Conservation (phyloP, 306 rosid genomes). For the Phaseolus lunatus region DNA sequence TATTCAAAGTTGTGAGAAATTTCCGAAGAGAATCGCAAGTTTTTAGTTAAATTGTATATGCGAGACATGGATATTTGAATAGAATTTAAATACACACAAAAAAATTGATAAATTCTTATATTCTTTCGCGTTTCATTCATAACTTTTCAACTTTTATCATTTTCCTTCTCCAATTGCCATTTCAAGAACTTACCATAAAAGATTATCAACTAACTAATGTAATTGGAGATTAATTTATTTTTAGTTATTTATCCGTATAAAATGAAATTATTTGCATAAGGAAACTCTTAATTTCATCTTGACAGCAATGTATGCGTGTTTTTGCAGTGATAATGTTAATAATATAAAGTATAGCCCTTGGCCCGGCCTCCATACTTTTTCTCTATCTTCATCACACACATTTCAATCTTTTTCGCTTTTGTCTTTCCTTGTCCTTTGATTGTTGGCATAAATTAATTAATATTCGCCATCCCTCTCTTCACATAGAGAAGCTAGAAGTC, state of each 20-base stretch:
- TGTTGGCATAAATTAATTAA: slow-evolving; percentile 48
- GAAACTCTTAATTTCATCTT: background rate
- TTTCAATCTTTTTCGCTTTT: slow-evolving; percentile 67
- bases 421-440: slow-evolving; percentile 85
- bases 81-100: too few relatives aligned
- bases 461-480: slow-evolving; percentile 44
- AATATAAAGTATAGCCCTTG: slow-evolving; percentile 26
- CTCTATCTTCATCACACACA: slow-evolving; percentile 53
- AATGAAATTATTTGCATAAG: background rate
- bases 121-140: too few relatives aligned
- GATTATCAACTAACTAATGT: too few relatives aligned
- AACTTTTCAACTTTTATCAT: background rate
- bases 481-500: slow-evolving; percentile 50
- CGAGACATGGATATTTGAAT: too few relatives aligned
- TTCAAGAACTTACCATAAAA: too few relatives aligned
- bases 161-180: too few relatives aligned
- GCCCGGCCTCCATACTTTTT: slow-evolving; percentile 43
- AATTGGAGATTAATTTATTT: too few relatives aligned
- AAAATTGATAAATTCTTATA: too few relatives aligned
- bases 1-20: too few relatives aligned
- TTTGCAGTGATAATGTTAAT: slow-evolving; percentile 17
- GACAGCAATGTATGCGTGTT: slow-evolving; percentile 12
- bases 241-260: background rate
- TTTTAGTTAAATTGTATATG: too few relatives aligned
- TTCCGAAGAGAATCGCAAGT: too few relatives aligned